Base-by-base conservation (phyloP, 1,139 yeast genomes). In the Saccharomycopsis crataegensis region DNA sequence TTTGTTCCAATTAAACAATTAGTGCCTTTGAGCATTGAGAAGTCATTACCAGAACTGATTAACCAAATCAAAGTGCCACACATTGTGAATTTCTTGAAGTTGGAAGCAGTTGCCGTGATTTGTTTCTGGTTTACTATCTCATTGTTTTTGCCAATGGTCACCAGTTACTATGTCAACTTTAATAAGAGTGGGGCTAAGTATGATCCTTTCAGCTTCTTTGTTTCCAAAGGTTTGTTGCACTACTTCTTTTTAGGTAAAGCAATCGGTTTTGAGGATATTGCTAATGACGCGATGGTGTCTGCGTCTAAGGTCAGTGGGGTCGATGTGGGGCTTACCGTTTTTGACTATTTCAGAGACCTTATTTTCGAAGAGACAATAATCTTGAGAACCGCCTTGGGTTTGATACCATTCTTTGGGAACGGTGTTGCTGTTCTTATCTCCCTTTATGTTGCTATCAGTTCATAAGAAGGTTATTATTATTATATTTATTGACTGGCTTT, bases 131-230 rank as follows among this genome's bases (percentile, higher is more conserved):
- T 58, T 17, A 36, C 57, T 1, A 59, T 65, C 28, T 59, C 69
- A 7, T 58, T 69, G 42, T 54, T 59, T 11, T 49, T 75, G 43
- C 88, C 88, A 33, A 65, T 74, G 60, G 52, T 72, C 38, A 61
- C 68, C 38, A 70, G 81, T 42, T 78, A 75, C 66, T 78, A 74
- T 67, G 64, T 78, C 62, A 78, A 79, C 65, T 78, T 78, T 62
- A 67, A 79, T 56, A 72, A 76, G 62, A 70, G 45, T 49, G 43
- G 50, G 11, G 14, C 14, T 64, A 67, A 65, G 54, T 74, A 68
- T 64, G 87, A 82, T 65, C 86, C 86, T 41, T 74, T 81, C 60
- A 71, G 77, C 56, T 82, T 79, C 67, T 79, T 80, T 56, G 66
- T 81, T 60, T 58, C 73, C 56, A 79, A 80, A 64, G 67, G 77